These are phyloP conservation scores for Ceratocystis lukuohia DNA, from an alignment of 2,329 filamentous ascomycete genomes.

Conservation along the genomic window DNA sequence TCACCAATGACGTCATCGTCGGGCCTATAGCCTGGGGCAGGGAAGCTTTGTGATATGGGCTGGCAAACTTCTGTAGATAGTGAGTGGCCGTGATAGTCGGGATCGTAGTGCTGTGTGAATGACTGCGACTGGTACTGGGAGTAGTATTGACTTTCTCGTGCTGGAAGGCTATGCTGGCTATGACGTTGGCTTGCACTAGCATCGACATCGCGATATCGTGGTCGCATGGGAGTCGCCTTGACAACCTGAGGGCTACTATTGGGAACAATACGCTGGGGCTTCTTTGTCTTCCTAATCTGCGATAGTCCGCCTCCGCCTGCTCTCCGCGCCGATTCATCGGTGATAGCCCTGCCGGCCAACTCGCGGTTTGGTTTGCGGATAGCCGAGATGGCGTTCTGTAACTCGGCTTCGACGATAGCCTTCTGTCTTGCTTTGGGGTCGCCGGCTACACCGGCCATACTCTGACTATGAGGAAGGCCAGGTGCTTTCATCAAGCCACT, in stretches of 20 bases:
- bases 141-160: neutral
- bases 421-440: conserved; percentile 51
- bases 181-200: neutral
- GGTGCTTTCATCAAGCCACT: conserved; percentile 29
- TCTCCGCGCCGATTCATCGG: conserved; percentile 53
- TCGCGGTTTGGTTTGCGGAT: conserved; percentile 64
- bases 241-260: conserved; percentile 33
- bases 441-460: conserved; percentile 35
- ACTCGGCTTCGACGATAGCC: conserved; percentile 52
- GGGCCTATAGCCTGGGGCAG: neutral
- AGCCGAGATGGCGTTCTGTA: conserved; percentile 59
- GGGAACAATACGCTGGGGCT: conserved; percentile 31
- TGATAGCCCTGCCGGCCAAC: conserved; percentile 52
- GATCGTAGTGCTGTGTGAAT: conserved; percentile 8
- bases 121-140: conserved; percentile 9
- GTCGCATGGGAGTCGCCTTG: conserved; percentile 44
- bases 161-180: neutral
- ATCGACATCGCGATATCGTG: conserved; percentile 28
- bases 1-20: conserved; percentile 10
- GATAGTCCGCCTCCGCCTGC: conserved; percentile 32
- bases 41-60: conserved; percentile 7
- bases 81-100: conserved; percentile 24
- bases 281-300: conserved; percentile 39
- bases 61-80: conserved; percentile 28
- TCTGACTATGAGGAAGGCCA: conserved; percentile 31